phyloP scores from a whole-genome alignment of 1,139 yeast species.

The Pichia inconspicua region DNA sequence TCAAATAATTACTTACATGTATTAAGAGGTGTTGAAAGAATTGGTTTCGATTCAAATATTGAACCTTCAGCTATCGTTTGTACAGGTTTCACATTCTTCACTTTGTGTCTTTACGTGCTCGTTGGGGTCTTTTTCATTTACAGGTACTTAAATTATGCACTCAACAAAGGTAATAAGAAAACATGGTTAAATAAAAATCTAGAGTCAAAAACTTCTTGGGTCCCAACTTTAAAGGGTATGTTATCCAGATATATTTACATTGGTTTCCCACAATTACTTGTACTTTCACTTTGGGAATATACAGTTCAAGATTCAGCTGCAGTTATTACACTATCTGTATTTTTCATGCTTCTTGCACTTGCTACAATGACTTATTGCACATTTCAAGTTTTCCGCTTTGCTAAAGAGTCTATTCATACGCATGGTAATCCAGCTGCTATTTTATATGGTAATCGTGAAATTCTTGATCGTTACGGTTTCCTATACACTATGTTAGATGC shows the following conservation, averaged over 20 bases:
- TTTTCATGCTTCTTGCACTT: constrained; percentile 50
- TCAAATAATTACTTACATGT: constrained; percentile 39
- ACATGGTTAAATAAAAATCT: constrained; percentile 40
- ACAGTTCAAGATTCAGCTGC: constrained; percentile 66
- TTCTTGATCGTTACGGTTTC: constrained; percentile 66
- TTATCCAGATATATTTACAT: constrained; percentile 62
- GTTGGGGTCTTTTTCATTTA: constrained; percentile 41
- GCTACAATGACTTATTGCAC: constrained; percentile 53
- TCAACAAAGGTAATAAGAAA: constrained; percentile 37
- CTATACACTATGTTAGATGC: constrained; percentile 81
- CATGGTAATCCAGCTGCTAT: constrained; percentile 72
- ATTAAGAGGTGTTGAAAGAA: constrained; percentile 67
- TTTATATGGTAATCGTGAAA: constrained; percentile 58
- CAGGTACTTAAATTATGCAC: constrained; percentile 30
- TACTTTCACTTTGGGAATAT: constrained; percentile 71
- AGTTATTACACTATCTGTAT: constrained; percentile 59
- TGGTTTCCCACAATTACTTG: constrained; percentile 65
- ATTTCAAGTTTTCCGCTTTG: constrained; percentile 51
- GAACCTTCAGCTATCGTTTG: constrained; percentile 69
- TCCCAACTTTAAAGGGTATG: constrained; percentile 54
- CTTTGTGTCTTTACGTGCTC: constrained; percentile 58
- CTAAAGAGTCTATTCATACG: constrained; percentile 42
- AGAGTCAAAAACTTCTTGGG: constrained; percentile 44
- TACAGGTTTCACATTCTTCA: constrained; percentile 71
- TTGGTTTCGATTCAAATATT: constrained; percentile 58